Evolutionary conservation across 768 basidiomycete species (phyloP).

Genomic region (Stropharia rugosoannulata): DNA sequence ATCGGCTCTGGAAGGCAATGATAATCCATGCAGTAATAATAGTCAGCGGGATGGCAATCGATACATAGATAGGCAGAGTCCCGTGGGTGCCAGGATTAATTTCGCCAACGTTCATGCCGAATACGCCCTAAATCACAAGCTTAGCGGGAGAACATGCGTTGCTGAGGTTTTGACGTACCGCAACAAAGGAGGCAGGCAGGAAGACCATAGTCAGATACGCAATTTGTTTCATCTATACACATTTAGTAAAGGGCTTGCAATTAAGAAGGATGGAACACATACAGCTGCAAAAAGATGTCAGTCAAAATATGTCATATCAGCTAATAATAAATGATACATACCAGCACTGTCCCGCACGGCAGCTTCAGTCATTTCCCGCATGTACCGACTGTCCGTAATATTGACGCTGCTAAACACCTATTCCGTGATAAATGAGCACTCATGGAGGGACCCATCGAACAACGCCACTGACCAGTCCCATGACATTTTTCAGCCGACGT

Average conservation of each 20-base stretch:
- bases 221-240: constrained; percentile 50
- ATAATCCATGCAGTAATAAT: constrained; percentile 48
- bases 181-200: constrained; percentile 53
- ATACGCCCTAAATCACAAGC: constrained; percentile 38
- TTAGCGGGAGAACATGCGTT: neutral
- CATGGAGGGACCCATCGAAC: neutral
- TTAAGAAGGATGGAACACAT: constrained; percentile 3
- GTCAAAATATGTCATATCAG: neutral
- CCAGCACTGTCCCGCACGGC: constrained; percentile 49
- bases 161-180: constrained; percentile 31
- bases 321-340: constrained; percentile 16
- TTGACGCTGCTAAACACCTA: constrained; percentile 63
- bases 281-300: constrained; percentile 12
- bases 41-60: constrained; percentile 43
- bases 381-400: constrained; percentile 51
- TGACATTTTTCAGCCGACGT: constrained; percentile 48
- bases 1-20: constrained; percentile 48
- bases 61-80: constrained; percentile 42
- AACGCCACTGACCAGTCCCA: constrained; percentile 40
- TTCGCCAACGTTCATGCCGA: constrained; percentile 59
- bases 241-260: neutral
- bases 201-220: constrained; percentile 64
- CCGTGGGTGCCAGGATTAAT: constrained; percentile 34
- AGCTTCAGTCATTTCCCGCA: constrained; percentile 52
- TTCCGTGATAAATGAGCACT: neutral